Conservation (phyloP, 73 alveolate species). For the Paramecium primaurelia region DNA sequence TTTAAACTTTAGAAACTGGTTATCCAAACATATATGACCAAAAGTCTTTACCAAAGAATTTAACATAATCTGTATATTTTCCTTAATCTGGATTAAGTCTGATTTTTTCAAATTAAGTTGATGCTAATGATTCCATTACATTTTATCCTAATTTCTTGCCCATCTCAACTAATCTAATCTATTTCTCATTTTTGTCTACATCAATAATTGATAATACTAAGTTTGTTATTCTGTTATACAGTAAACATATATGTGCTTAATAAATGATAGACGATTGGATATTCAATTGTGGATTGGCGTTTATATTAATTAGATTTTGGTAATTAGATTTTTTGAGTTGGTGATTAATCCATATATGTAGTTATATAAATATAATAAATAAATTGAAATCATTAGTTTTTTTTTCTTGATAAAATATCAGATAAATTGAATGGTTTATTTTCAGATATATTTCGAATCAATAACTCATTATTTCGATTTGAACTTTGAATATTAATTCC, state of each 20-base stretch:
- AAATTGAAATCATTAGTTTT: neutral
- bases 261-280: neutral
- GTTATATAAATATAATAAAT: neutral
- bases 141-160: constrained; percentile 15
- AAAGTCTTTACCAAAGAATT: constrained; percentile 37
- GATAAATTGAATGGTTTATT: neutral
- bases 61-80: neutral
- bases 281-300: neutral
- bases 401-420: neutral
- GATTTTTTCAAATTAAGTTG: neutral
- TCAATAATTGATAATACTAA: neutral
- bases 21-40: constrained; percentile 19
- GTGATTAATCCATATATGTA: neutral
- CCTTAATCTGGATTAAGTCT: neutral
- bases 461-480: neutral
- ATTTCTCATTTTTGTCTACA: constrained; percentile 1
- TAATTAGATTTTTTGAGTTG: neutral
- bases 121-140: constrained; percentile 1
- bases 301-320: neutral
- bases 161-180: constrained; percentile 11
- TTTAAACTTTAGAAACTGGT: neutral
- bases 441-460: neutral
- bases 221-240: neutral
- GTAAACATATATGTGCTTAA: neutral
- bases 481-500: neutral